These are phyloP conservation scores for Pichia pseudocactophila DNA, from an alignment of 805 yeast genomes.

Conservation along the genomic window DNA sequence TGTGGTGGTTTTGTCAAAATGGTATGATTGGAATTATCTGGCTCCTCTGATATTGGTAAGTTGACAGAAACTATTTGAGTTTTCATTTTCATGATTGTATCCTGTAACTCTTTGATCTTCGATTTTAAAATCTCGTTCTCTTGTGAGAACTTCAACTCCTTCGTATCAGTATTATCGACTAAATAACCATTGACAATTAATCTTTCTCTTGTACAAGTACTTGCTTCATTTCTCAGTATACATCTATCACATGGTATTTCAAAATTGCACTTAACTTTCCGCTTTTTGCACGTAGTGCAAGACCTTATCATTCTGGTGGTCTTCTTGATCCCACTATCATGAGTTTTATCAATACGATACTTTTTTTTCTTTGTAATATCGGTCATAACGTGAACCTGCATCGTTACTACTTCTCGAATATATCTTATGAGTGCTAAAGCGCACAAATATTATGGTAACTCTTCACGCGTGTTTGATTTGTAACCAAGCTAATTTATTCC, in stretches of 20 bases:
- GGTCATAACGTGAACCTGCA: too few species aligned
- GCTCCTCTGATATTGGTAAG: too few species aligned
- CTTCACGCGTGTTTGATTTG: too few species aligned
- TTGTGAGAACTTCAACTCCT: slow-evolving; percentile 19
- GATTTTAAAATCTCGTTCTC: slow-evolving; percentile 24
- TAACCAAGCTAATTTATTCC: too few species aligned
- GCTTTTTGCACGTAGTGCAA: slow-evolving; percentile 37
- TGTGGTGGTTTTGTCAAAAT: too few species aligned
- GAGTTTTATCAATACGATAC: too few species aligned
- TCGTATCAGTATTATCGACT: slow-evolving; percentile 18
- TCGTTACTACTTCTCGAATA: too few species aligned
- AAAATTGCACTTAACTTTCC: slow-evolving; percentile 43
- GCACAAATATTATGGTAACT: too few species aligned
- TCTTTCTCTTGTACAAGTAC: slow-evolving; percentile 27
- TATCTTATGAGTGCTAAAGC: too few species aligned
- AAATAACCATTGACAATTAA: slow-evolving; percentile 28
- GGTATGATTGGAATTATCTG: too few species aligned
- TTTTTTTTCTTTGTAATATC: too few species aligned
- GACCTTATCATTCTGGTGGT: slow-evolving; percentile 32
- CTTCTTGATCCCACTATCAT: slow-evolving; percentile 14
- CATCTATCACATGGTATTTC: slow-evolving; percentile 39
- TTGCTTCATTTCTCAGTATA: slow-evolving; percentile 25
- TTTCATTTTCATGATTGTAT: slow-evolving; percentile 12
- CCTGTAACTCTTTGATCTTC: slow-evolving; percentile 22
- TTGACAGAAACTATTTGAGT: background rate